These are phyloP conservation scores for Theobroma grandiflorum DNA, from an alignment of 441 rosid species.

Conservation along the genomic window DNA sequence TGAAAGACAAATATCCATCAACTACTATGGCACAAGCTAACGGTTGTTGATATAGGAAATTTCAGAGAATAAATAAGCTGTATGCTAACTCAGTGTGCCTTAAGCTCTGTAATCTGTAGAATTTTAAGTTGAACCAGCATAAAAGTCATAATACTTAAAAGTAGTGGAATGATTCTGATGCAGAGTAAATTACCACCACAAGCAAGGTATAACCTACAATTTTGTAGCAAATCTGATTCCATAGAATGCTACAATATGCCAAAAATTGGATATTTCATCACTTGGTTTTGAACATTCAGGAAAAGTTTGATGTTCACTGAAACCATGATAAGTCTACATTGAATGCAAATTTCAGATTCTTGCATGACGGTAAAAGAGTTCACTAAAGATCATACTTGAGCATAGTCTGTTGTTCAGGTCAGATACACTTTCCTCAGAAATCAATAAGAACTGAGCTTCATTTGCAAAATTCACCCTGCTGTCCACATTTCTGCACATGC, in stretches of 20 bases:
- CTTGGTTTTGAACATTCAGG: background rate
- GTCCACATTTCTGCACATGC: conserved; percentile 68
- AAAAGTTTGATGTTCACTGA: background rate
- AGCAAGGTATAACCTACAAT: background rate
- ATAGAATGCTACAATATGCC: background rate
- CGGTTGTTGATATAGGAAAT: background rate
- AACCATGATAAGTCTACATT: conserved; percentile 14
- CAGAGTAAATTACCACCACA: background rate
- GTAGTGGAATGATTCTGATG: background rate
- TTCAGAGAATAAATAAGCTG: background rate
- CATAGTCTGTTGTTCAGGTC: conserved; percentile 74
- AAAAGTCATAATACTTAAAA: background rate
- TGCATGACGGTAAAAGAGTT: background rate
- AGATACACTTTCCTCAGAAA: conserved; percentile 85
- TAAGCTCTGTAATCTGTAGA: background rate
- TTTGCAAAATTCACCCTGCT: conserved; percentile 76
- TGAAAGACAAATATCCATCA: background rate
- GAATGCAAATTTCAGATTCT: conserved; percentile 16
- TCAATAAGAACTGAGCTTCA: conserved; percentile 88
- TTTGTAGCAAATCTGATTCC: background rate
- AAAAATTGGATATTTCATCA: background rate
- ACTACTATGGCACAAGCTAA: background rate
- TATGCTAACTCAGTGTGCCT: background rate
- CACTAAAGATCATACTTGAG: conserved; percentile 51
- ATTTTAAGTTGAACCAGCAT: background rate